Percentiles rank a stretch among this genome's conserved stretches.
These are phyloP conservation scores for Funneliformis caledonium DNA, from an alignment of 371 early-diverging fungal species.

Conservation along the genomic window DNA sequence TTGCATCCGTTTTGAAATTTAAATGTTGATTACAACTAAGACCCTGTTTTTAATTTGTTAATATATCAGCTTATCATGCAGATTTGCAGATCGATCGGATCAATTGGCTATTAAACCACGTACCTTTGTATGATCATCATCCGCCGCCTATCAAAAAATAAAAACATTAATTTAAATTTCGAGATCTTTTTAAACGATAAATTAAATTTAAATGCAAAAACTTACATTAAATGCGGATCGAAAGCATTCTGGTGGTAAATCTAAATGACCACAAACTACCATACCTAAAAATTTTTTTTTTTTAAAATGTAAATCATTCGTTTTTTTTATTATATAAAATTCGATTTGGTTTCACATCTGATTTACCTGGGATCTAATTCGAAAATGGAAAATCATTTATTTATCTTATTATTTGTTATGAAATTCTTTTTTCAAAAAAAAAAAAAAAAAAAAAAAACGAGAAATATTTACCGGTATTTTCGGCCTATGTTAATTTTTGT, in stretches of 20 bases:
- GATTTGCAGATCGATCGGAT: not conserved
- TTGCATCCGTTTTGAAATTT: conserved; percentile 10
- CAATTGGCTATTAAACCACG: not conserved
- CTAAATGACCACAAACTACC: conserved; percentile 23
- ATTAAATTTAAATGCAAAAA: too few species aligned
- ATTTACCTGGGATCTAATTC: conserved; percentile 5
- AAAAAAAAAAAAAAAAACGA: not conserved
- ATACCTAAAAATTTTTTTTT: not conserved
- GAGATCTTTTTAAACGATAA: too few species aligned
- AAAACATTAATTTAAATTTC: not conserved
- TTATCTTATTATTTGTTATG: not conserved
- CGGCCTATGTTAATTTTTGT: not conserved
- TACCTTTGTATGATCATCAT: conserved; percentile 28
- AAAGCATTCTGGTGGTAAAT: not conserved
- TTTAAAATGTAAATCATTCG: not conserved
- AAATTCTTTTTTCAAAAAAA: too few species aligned
- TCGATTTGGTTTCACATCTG: not conserved
- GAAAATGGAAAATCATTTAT: not conserved
- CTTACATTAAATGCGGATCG: conserved; percentile 12
- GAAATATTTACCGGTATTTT: conserved; percentile 29
- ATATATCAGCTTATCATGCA: not conserved
- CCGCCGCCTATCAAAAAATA: not conserved
- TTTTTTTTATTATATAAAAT: not conserved
- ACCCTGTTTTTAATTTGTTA: conserved; percentile 2
- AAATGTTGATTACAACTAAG: conserved; percentile 9